These are phyloP conservation scores for Gypsophila paniculata DNA, from an alignment of 179 eudicot genomes.

Conservation along the genomic window DNA sequence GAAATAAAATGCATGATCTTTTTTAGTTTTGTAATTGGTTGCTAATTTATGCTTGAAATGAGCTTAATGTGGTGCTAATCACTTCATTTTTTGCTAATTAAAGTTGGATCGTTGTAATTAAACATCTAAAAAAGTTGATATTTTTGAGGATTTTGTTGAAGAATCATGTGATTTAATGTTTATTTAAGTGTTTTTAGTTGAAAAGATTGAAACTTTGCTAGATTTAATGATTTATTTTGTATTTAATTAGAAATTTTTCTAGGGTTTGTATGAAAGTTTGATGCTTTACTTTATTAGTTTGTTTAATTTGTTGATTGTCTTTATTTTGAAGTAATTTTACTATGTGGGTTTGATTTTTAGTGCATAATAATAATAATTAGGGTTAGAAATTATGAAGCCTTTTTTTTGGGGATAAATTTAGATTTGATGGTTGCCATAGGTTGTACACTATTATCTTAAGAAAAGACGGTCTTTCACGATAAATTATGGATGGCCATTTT, in stretches of 20 bases:
- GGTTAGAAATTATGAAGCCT: conserved; percentile 1
- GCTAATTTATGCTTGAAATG: conserved; percentile 6
- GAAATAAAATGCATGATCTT: background rate
- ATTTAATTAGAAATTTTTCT: conserved; percentile 4
- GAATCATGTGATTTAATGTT: conserved; percentile 21
- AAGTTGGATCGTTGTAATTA: conserved; percentile 20
- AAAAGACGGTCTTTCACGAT: no score
- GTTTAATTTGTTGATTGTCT: background rate
- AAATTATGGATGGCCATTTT: no score
- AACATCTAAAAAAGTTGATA: background rate
- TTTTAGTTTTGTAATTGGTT: conserved; percentile 1
- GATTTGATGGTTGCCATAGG: conserved; percentile 15
- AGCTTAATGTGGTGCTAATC: background rate
- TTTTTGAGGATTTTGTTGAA: conserved; percentile 23
- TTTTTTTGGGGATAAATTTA: background rate
- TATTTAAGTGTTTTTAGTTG: conserved; percentile 1
- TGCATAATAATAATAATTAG: background rate
- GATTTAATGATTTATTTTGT: background rate
- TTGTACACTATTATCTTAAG: background rate
- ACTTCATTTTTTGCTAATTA: conserved; percentile 13
- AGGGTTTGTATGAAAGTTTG: conserved; percentile 22
- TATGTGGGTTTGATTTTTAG: conserved; percentile 7
- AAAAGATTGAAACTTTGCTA: background rate
- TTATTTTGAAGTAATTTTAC: background rate
- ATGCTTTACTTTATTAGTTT: conserved; percentile 1